Evolutionary conservation across 2,329 filamentous ascomycete genomes (phyloP).

Genomic region (Cordyceps javanica): DNA sequence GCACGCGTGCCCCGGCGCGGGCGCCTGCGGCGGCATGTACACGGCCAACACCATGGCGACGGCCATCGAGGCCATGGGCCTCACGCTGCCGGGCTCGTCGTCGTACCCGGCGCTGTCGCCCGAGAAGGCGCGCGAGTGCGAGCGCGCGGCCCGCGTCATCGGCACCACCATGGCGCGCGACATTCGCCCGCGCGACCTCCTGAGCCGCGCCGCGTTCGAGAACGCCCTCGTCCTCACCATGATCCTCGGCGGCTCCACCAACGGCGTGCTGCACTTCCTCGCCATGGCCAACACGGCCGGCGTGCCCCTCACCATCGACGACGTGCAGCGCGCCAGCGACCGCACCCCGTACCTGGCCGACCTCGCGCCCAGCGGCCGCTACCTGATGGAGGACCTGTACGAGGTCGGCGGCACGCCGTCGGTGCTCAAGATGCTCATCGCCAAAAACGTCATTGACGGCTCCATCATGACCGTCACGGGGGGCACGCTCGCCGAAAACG

Average conservation of each 20-base stretch:
- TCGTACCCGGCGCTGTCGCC: constrained; percentile 76
- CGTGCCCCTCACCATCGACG: constrained; percentile 70
- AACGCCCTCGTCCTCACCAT: constrained; percentile 88
- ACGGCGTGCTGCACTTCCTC: constrained; percentile 81
- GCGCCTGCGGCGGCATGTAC: constrained; percentile 73
- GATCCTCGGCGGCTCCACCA: constrained; percentile 85
- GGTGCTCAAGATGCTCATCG: constrained; percentile 79
- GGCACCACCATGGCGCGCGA: constrained; percentile 73
- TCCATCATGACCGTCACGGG: constrained; percentile 76
- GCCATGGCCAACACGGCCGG: constrained; percentile 85
- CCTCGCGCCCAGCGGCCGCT: constrained; percentile 75
- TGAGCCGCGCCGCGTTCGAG: constrained; percentile 76
- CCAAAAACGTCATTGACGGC: constrained; percentile 69
- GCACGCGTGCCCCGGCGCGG: constrained; percentile 57
- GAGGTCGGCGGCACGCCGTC: constrained; percentile 78
- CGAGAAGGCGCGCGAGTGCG: constrained; percentile 81
- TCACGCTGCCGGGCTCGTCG: constrained; percentile 75
- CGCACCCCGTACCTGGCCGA: constrained; percentile 83
- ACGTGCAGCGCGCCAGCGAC: constrained; percentile 74
- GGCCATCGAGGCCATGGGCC: constrained; percentile 74
- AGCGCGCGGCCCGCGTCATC: constrained; percentile 73
- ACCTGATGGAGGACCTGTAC: constrained; percentile 85
- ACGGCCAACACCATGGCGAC: constrained; percentile 84
- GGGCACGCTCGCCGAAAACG: constrained; percentile 75
- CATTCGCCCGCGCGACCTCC: constrained; percentile 72